phyloP scores from a whole-genome alignment of 495 filamentous ascomycete species.

The Penicillium canescens region DNA sequence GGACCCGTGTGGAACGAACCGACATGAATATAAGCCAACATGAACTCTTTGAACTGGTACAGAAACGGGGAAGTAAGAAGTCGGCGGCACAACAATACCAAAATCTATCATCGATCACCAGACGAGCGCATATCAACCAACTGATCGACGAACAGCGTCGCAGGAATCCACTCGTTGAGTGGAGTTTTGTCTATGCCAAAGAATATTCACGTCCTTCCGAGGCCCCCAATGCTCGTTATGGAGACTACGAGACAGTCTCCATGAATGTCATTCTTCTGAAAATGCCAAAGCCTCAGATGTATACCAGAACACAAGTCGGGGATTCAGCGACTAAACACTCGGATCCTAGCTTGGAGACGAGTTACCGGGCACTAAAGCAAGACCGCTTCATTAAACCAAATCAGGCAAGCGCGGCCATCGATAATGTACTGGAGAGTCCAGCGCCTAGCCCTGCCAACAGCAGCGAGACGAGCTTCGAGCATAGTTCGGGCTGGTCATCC shows the following conservation, averaged over 20 bases:
- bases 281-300: constrained; percentile 18
- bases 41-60: constrained; percentile 30
- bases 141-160: constrained; percentile 31
- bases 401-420: neutral
- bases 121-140: constrained; percentile 34
- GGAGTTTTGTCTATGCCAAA: constrained; percentile 41
- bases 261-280: constrained; percentile 41
- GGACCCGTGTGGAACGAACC: constrained; percentile 31
- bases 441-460: neutral
- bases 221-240: constrained; percentile 27
- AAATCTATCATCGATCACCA: constrained; percentile 20
- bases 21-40: constrained; percentile 31
- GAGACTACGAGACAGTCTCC: constrained; percentile 34
- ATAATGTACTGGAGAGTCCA: neutral
- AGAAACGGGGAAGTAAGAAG: constrained; percentile 29
- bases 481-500: constrained; percentile 7
- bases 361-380: neutral
- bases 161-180: constrained; percentile 27
- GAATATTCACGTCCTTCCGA: constrained; percentile 25
- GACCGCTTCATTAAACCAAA: neutral
- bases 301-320: constrained; percentile 17
- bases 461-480: neutral
- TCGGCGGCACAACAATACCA: constrained; percentile 34
- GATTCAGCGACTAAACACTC: constrained; percentile 7
- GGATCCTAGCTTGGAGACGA: neutral